Conservation (phyloP, 2,329 filamentous ascomycete genomes). For the Cercospora citrullina region DNA sequence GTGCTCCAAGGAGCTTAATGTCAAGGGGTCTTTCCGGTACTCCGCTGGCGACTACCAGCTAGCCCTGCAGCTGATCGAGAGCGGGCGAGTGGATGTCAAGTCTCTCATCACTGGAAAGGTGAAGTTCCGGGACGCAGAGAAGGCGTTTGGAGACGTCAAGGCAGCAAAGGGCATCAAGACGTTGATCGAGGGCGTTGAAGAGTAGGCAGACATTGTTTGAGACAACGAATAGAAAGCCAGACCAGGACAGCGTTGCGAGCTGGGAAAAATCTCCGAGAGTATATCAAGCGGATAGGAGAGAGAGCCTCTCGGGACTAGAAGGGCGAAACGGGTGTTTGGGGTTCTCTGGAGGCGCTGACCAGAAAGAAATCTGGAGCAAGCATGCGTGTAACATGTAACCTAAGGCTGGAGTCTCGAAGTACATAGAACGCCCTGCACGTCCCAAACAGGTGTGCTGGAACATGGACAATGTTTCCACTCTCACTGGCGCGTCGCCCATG, state of each 20-base stretch:
- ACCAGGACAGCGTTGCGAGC: not conserved
- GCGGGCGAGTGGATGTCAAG: conserved; percentile 72
- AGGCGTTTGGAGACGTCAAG: conserved; percentile 84
- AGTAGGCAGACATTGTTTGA: conserved; percentile 12
- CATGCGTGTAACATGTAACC: not conserved
- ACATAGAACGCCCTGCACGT: conserved; percentile 1
- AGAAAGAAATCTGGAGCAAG: not conserved
- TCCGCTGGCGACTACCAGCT: conserved; percentile 83
- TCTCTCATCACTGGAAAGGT: conserved; percentile 76
- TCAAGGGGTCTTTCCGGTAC: conserved; percentile 88
- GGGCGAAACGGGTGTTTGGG: not conserved
- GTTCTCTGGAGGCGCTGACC: not conserved
- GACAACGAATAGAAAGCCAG: not conserved
- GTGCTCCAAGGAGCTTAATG: conserved; percentile 84
- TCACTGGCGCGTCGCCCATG: conserved; percentile 13
- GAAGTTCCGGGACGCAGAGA: conserved; percentile 76
- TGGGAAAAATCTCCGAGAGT: not conserved
- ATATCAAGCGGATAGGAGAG: not conserved
- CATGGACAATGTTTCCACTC: not conserved
- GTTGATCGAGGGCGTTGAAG: conserved; percentile 48
- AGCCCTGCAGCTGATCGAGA: conserved; percentile 73
- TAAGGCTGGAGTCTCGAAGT: conserved; percentile 4
- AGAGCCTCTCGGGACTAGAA: not conserved
- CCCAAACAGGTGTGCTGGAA: conserved; percentile 13
- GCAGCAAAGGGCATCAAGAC: conserved; percentile 73